Evolutionary conservation across 2,329 filamentous ascomycete genomes (phyloP), one percentile per base, ranked within the genome.

Genomic region (Aspergillus puulaauensis): DNA sequence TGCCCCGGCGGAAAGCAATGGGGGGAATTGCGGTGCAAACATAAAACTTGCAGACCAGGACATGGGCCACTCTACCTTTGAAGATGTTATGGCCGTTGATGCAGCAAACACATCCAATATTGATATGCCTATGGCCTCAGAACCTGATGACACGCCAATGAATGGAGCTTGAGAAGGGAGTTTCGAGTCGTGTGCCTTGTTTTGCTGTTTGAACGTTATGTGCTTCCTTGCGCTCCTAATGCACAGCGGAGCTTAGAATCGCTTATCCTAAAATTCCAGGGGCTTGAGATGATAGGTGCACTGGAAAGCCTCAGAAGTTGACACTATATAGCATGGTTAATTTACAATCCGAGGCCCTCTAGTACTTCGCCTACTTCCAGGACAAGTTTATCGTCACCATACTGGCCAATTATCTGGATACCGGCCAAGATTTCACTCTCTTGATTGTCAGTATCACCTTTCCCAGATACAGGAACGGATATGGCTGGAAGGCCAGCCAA

Each of bases 401-500:
- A 80, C 61, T 81, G 79, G 9, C 78, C 79, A 37, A 80, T 74
- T 3, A 80, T 64, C 56, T 81, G 79, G 21, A 81, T 76, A 2
- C 78, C 78, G 17, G 74, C 66, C 12, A 73, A 52, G 21, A 68
- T 61, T 8, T 64, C 62, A 2, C 57, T 54, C 12, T 55, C 58
- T 2, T 60, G 35, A 19, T 52, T 53, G 11, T 56, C 41, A 17
- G 43, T 33, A 7, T 57, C 49, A 23, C 41, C 54, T 6, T 54
- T 71, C 58, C 80, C 68, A 17, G 75, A 72, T 61, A 89, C 80
- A 0, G 95, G 93, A 11, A 99, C 81, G 64, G 90, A 97, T 51
- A 97, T 84, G 11, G 93, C 90, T 3, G 95, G 95, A 55, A 99
- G 78, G 0, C 95, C 95, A 0, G 93, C 95, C 63, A 99, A 79